Evolutionary conservation across 805 yeast species (phyloP).

Genomic region (Wickerhamiella shivajii): DNA sequence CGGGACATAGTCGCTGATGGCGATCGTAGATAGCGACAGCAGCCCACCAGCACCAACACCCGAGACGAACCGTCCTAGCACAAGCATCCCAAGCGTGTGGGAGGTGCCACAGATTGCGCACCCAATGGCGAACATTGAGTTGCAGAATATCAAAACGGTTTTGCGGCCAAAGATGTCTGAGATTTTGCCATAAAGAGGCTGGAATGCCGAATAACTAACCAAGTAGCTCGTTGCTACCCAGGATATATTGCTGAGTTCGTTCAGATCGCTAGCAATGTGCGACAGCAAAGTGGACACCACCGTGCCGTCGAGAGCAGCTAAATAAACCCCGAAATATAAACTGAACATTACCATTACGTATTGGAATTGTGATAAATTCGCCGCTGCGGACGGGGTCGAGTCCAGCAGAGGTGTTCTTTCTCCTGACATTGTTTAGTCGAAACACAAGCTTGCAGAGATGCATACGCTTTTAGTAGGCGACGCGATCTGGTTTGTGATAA

Average conservation of each 20-base stretch:
- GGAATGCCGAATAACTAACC: constrained; percentile 57
- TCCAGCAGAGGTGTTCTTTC: constrained; percentile 2
- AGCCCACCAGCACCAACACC: constrained; percentile 90
- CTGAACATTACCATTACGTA: constrained; percentile 13
- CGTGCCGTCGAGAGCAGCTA: constrained; percentile 46
- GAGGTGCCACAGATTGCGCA: constrained; percentile 41
- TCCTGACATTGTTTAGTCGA: too few relatives aligned
- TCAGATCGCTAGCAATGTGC: constrained; percentile 44
- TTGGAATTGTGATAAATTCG: background rate
- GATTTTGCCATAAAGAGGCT: constrained; percentile 57
- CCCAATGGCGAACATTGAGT: constrained; percentile 32
- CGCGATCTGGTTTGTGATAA: too few relatives aligned
- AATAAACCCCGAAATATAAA: constrained; percentile 25
- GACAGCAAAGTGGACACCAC: constrained; percentile 45
- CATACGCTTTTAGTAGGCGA: too few relatives aligned
- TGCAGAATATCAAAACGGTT: constrained; percentile 30
- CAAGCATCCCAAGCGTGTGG: constrained; percentile 39
- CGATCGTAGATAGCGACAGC: constrained; percentile 56
- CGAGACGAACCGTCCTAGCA: constrained; percentile 62
- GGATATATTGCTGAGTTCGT: constrained; percentile 35
- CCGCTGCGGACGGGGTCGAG: background rate
- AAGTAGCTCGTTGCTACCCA: constrained; percentile 68
- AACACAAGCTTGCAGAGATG: too few relatives aligned
- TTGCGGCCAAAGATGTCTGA: constrained; percentile 40
- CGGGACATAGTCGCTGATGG: constrained; percentile 65